Base-by-base conservation (phyloP, 2,329 filamentous ascomycete genomes). In the Hypoxylon sp. region DNA sequence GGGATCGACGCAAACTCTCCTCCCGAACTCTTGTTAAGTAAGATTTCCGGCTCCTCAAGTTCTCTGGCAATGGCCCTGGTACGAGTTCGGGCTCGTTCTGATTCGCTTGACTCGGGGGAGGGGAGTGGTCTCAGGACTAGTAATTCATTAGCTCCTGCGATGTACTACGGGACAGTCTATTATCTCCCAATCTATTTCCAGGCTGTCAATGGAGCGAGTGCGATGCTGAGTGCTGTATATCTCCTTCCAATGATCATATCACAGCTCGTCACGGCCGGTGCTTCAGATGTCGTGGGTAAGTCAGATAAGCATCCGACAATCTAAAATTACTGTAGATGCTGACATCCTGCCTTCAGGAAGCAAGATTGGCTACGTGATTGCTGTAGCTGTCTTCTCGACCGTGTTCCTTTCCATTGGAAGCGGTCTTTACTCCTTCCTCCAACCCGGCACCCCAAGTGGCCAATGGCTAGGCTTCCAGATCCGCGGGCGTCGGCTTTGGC, bases 131-230 rank as follows among this genome's bases (percentile, higher is more conserved):
- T n/a, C n/a, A n/a, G n/a, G n/a, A n/a, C n/a, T n/a, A n/a, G n/a
- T n/a, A n/a, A n/a, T n/a, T n/a, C n/a, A n/a, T n/a, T 47, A 21
- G 43, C 43, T 7, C 27, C 43, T 47, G 43, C 11, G 23, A 2
- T 47, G 12, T n/a, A 47, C n/a, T 54, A 30, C 16, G 51, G 23
- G 5, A 14, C 25, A 5, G 19, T 29, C 8, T 54, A 54, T 23
- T 54, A 12, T 30, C 51, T 54, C 9, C 51, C 51, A 5, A 54
- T 54, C 8, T 54, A 54, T 45, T 54, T 54, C 37, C 51, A 54
- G 14, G 23, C 37, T 45, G 39, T 54, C 37, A 43, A 54, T 3
- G 39, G 39, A 12, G 25, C 37, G 3, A 43, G 37, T 2, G 51
- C 51, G 2, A 12, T 54, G 5, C 37, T 54, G 12, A 54, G 51